Conservation (phyloP, 495 filamentous ascomycete genomes). For the Jackrogersella multiformis region DNA sequence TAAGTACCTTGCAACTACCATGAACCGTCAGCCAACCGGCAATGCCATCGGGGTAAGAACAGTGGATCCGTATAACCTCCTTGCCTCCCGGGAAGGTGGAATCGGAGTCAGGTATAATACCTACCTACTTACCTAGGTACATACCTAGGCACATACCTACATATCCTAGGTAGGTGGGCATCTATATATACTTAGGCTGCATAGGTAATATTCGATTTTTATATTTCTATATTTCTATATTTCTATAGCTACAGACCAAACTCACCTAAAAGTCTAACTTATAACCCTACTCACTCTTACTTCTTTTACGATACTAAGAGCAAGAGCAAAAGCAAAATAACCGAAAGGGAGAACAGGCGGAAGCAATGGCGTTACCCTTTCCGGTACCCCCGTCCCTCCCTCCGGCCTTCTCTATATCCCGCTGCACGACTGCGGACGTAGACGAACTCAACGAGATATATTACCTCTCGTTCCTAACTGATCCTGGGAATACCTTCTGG, state of each 20-base stretch:
- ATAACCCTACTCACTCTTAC: neutral
- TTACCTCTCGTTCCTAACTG: slow-evolving; percentile 31
- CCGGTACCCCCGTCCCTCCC: slow-evolving; percentile 14
- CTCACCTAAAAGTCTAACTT: too few species aligned
- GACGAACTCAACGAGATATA: slow-evolving; percentile 31
- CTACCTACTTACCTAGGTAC: too few species aligned
- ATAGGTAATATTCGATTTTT: too few species aligned
- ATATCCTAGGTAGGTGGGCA: too few species aligned
- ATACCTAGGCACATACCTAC: too few species aligned
- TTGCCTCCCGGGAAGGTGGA: slow-evolving; percentile 13
- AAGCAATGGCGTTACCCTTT: slow-evolving; percentile 33
- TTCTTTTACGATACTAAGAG: neutral
- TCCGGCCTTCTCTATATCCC: slow-evolving; percentile 32
- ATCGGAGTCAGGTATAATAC: too few species aligned
- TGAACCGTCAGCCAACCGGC: slow-evolving; percentile 3
- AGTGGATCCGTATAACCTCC: slow-evolving; percentile 19
- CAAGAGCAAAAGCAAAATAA: neutral
- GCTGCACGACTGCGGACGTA: slow-evolving; percentile 31
- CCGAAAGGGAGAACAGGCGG: neutral
- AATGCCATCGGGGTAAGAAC: neutral
- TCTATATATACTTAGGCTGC: too few species aligned
- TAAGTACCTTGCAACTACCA: neutral
- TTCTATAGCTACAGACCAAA: too few species aligned
- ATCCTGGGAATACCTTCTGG: slow-evolving; percentile 40
- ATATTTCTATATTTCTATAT: too few species aligned